Conservation (phyloP, 768 basidiomycete species). For the Pulveroboletus sp. region DNA sequence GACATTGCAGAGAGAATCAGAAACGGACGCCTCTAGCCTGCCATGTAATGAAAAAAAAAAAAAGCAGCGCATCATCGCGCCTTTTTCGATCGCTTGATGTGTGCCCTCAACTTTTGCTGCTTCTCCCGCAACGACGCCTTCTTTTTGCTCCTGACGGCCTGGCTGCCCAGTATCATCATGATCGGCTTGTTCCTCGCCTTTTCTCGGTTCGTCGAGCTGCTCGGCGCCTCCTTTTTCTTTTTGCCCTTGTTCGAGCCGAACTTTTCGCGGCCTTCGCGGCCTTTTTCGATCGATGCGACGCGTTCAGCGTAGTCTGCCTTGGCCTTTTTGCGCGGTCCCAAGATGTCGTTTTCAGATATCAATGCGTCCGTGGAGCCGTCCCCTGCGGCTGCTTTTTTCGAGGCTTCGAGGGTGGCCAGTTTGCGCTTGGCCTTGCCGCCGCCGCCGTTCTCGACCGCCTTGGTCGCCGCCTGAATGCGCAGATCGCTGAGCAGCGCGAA, state of each 20-base stretch:
- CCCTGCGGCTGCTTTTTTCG: constrained; percentile 51
- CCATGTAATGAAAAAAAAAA: too few relatives aligned
- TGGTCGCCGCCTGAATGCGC: constrained; percentile 70
- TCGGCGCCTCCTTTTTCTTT: constrained; percentile 75
- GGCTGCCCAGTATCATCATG: constrained; percentile 86
- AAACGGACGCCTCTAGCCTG: constrained; percentile 24
- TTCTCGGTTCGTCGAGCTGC: constrained; percentile 88
- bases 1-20: constrained; percentile 46
- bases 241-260: constrained; percentile 90
- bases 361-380: constrained; percentile 48
- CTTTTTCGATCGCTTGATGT: constrained; percentile 70
- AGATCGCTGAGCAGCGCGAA: constrained; percentile 90
- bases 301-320: constrained; percentile 94
- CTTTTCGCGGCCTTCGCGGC: constrained; percentile 92
- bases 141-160: constrained; percentile 76
- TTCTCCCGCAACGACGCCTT: constrained; percentile 79
- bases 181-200: constrained; percentile 93
- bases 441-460: constrained; percentile 64
- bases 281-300: constrained; percentile 86
- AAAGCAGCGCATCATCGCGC: too few relatives aligned
- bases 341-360: constrained; percentile 86
- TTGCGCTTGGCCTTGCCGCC: constrained; percentile 85
- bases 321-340: constrained; percentile 89
- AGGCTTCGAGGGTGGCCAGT: constrained; percentile 73
- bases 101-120: constrained; percentile 71